These are phyloP conservation scores for Xerocomellus intermedius DNA, from an alignment of 768 basidiomycete species.

Conservation along the genomic window DNA sequence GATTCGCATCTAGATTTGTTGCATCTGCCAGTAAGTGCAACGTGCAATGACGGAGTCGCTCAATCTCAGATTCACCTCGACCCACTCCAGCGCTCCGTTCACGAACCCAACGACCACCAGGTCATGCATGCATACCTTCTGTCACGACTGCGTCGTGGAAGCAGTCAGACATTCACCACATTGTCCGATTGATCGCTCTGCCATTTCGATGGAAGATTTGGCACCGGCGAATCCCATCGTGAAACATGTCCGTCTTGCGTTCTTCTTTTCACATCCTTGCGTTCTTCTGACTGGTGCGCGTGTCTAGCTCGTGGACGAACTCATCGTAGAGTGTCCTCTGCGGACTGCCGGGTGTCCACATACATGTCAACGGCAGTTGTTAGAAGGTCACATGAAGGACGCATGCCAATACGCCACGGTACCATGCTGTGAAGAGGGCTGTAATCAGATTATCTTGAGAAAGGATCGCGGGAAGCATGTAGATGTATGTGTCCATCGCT, in stretches of 20 bases:
- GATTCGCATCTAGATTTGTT: slow-evolving; percentile 56
- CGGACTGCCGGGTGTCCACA: slow-evolving; percentile 56
- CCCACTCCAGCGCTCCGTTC: slow-evolving; percentile 58
- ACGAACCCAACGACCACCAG: slow-evolving; percentile 70
- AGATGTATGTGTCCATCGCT: slow-evolving; percentile 36
- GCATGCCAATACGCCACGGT: slow-evolving; percentile 58
- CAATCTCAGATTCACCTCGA: slow-evolving; percentile 9
- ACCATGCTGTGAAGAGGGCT: slow-evolving; percentile 47
- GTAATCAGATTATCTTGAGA: slow-evolving; percentile 42
- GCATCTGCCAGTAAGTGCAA: slow-evolving; percentile 62
- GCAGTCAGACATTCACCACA: slow-evolving; percentile 66
- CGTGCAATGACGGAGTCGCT: neutral
- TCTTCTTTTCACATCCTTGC: slow-evolving; percentile 1
- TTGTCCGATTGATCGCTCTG: slow-evolving; percentile 83
- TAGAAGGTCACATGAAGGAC: slow-evolving; percentile 61
- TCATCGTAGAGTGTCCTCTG: slow-evolving; percentile 70
- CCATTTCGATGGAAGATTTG: slow-evolving; percentile 58
- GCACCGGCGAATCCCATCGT: slow-evolving; percentile 71
- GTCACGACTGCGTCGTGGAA: slow-evolving; percentile 71
- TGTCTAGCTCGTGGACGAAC: slow-evolving; percentile 76
- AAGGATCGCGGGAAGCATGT: slow-evolving; percentile 47
- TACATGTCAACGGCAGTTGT: slow-evolving; percentile 64
- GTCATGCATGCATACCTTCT: slow-evolving; percentile 85
- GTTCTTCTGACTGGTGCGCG: slow-evolving; percentile 5
- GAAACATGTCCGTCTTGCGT: slow-evolving; percentile 44